Conservation (phyloP, 805 yeast genomes). For the Helenozyma rhizophorensis region DNA sequence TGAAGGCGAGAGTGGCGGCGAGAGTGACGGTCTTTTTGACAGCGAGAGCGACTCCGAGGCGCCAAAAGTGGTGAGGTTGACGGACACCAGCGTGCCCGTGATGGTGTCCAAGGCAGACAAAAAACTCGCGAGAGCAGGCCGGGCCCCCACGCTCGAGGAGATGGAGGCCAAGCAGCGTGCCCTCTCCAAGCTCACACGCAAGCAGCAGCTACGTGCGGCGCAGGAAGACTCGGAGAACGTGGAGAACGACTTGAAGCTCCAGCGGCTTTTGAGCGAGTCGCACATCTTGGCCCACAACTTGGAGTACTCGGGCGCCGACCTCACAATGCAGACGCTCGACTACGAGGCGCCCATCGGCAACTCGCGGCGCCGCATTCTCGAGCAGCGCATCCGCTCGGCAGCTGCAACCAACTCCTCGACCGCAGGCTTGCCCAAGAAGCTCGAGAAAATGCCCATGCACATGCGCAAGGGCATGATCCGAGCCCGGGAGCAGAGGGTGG, state of each 20-base stretch:
- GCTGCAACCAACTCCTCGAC: conserved; percentile 39
- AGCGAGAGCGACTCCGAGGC: conserved; percentile 9
- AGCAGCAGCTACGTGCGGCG: conserved; percentile 31
- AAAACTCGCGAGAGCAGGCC: conserved; percentile 55
- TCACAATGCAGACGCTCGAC: conserved; percentile 60
- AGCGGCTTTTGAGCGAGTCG: conserved; percentile 65
- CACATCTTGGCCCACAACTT: conserved; percentile 50
- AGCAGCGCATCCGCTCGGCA: conserved; percentile 49
- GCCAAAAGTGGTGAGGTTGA: conserved; percentile 49
- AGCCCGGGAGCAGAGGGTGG: conserved; percentile 48
- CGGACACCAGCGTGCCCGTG: conserved; percentile 28
- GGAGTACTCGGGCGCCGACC: conserved; percentile 60
- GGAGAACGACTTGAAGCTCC: conserved; percentile 68
- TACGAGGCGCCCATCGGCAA: conserved; percentile 63
- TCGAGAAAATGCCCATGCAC: conserved; percentile 84
- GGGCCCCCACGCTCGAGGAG: conserved; percentile 47
- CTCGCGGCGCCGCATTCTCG: conserved; percentile 61
- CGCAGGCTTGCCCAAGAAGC: conserved; percentile 40
- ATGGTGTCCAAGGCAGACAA: conserved; percentile 42
- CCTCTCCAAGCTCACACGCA: conserved; percentile 25
- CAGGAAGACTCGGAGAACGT: conserved; percentile 48
- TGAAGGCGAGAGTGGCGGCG: conserved; percentile 3
- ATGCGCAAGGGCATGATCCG: conserved; percentile 80
- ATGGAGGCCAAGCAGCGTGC: conserved; percentile 22
- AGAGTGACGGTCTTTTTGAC: conserved; percentile 15